Evolutionary conservation across 2,329 filamentous ascomycete species (phyloP).

Genomic region (Nemania sp.): DNA sequence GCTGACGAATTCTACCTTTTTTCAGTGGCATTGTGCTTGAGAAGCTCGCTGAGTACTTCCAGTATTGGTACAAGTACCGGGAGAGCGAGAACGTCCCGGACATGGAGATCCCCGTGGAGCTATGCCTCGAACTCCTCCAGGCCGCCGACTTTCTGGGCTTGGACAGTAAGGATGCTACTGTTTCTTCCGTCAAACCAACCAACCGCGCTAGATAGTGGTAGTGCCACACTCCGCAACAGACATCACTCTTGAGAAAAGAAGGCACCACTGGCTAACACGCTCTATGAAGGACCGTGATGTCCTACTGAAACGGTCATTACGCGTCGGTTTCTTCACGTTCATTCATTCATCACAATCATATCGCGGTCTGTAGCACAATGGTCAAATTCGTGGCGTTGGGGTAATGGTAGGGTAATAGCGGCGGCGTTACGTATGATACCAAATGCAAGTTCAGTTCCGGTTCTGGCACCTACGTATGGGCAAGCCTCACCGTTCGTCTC

Average conservation of each 20-base stretch:
- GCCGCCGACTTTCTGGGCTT: conserved; percentile 77
- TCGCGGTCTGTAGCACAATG: not conserved
- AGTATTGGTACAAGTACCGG: conserved; percentile 76
- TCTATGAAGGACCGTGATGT: conserved; percentile 3
- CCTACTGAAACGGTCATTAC: not conserved
- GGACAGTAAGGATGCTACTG: conserved; percentile 62
- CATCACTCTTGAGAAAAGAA: conserved; percentile 25
- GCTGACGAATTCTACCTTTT: conserved; percentile 25
- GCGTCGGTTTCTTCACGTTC: not conserved
- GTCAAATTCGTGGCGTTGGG: not conserved
- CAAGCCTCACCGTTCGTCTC: no score
- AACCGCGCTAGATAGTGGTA: no score
- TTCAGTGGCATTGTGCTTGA: conserved; percentile 72
- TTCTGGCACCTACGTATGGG: no score
- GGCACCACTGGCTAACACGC: conserved; percentile 1
- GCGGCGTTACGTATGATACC: no score
- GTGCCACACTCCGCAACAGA: no score
- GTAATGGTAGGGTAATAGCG: not conserved
- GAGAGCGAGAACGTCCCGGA: conserved; percentile 74
- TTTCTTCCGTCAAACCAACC: conserved; percentile 3
- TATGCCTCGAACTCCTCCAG: conserved; percentile 76
- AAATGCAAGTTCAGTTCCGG: no score
- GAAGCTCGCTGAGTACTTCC: conserved; percentile 81
- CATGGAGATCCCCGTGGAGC: conserved; percentile 77
- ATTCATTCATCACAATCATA: not conserved